phyloP scores from a whole-genome alignment of 202 grass and related monocot genomes.

The Schoenoplectus tabernaemontani region DNA sequence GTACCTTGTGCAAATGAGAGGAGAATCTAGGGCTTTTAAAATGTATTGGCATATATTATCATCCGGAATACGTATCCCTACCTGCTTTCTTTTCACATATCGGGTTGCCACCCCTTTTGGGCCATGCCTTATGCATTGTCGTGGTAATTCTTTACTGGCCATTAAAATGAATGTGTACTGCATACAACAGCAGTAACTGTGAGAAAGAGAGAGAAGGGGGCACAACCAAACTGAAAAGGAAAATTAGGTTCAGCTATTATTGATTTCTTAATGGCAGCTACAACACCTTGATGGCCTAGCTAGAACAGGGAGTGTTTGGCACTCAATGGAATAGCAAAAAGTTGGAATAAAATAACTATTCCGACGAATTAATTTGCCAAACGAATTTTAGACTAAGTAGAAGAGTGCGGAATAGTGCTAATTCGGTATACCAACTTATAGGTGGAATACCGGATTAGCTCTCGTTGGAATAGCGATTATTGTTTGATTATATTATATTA shows the following conservation, averaged over 20 bases:
- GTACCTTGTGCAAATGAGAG: constrained; percentile 83
- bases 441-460: too few relatives aligned
- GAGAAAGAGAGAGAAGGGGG: not conserved
- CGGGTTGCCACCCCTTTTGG: constrained; percentile 34
- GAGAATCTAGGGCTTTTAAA: constrained; percentile 79
- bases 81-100: constrained; percentile 69
- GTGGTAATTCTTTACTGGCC: constrained; percentile 74
- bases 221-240: not conserved
- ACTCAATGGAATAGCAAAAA: too few relatives aligned
- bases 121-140: constrained; percentile 72
- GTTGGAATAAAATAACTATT: too few relatives aligned
- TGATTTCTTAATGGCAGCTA: not conserved
- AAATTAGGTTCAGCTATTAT: not conserved
- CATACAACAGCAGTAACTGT: constrained; percentile 4
- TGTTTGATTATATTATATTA: too few relatives aligned
- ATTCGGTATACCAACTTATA: too few relatives aligned
- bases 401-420: too few relatives aligned
- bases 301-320: too few relatives aligned
- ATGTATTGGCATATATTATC: constrained; percentile 73
- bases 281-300: not conserved
- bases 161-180: constrained; percentile 97
- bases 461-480: too few relatives aligned
- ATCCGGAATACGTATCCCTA: constrained; percentile 79
- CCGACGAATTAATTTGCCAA: too few relatives aligned
- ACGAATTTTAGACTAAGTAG: too few relatives aligned